A percentile compares a stretch with the other conserved stretches of the same genome.
Evolutionary conservation across 208 protist species (phyloP).

Genomic region (Strigomonas culicis): DNA sequence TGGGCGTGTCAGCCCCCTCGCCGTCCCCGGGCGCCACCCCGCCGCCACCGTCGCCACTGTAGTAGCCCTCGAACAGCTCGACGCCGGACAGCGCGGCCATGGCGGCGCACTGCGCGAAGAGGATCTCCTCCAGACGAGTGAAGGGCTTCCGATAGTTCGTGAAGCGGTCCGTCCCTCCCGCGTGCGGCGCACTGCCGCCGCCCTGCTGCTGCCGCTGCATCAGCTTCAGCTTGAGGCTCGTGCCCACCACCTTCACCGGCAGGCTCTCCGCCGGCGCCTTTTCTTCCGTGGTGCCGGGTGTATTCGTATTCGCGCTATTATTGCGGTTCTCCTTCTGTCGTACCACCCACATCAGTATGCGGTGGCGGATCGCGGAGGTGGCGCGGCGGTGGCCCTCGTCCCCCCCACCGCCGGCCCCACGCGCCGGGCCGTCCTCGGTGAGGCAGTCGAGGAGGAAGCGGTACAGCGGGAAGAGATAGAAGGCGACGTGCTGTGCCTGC

Average conservation of each 20-base stretch:
- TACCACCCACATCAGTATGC: background rate
- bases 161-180: background rate
- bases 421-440: background rate
- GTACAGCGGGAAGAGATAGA: background rate
- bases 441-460: background rate
- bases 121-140: background rate
- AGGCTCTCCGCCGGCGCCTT: background rate
- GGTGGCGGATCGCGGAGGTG: background rate
- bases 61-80: background rate
- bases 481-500: background rate
- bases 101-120: background rate
- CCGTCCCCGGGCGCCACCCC: background rate
- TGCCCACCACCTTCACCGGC: background rate
- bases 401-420: background rate
- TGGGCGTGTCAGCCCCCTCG: background rate
- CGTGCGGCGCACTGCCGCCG: background rate
- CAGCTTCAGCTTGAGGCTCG: too few relatives aligned
- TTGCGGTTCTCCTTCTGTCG: background rate
- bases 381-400: background rate
- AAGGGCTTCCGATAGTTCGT: background rate
- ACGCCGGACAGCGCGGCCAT: background rate
- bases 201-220: too few relatives aligned
- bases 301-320: background rate
- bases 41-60: background rate
- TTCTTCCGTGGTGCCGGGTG: too few relatives aligned